Conservation (phyloP, 106 monocot species). For the Xerophyta viscosa region DNA sequence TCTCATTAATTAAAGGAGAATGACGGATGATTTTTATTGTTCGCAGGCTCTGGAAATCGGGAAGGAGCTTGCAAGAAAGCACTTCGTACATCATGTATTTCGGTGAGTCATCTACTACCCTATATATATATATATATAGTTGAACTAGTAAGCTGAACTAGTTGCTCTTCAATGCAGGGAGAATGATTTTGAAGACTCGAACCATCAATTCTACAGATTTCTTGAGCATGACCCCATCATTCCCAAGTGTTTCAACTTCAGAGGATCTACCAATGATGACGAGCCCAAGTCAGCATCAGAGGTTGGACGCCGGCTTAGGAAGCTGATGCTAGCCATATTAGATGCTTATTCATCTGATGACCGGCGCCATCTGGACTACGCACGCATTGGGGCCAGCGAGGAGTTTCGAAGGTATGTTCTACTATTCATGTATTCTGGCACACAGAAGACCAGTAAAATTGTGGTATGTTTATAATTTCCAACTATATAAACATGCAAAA, state of each 20-base stretch:
- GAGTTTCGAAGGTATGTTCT: slow-evolving; percentile 70
- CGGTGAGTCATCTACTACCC: slow-evolving; percentile 24
- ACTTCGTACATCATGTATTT: slow-evolving; percentile 88
- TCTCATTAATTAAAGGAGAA: no score
- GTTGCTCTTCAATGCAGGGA: slow-evolving; percentile 32
- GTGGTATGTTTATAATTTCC: no score
- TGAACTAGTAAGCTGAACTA: no score
- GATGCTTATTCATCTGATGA: slow-evolving; percentile 86
- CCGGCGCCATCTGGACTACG: slow-evolving; percentile 51
- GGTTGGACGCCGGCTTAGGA: slow-evolving; percentile 52
- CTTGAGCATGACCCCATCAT: slow-evolving; percentile 85
- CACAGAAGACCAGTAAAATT: no score
- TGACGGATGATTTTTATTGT: no score
- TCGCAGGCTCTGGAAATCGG: slow-evolving; percentile 74
- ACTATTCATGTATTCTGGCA: no score
- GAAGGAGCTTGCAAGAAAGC: slow-evolving; percentile 68
- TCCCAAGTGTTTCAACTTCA: slow-evolving; percentile 74
- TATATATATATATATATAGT: no score
- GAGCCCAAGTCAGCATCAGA: slow-evolving; percentile 56
- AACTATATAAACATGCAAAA: no score
- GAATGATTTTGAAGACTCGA: slow-evolving; percentile 77
- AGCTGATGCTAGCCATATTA: slow-evolving; percentile 78
- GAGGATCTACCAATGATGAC: slow-evolving; percentile 59
- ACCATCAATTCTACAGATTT: slow-evolving; percentile 57
- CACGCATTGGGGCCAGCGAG: slow-evolving; percentile 62